Evolutionary conservation across 768 basidiomycete genomes (phyloP), one percentile per base, ranked within the genome.

Genomic region (Xanthoconium stramineum): DNA sequence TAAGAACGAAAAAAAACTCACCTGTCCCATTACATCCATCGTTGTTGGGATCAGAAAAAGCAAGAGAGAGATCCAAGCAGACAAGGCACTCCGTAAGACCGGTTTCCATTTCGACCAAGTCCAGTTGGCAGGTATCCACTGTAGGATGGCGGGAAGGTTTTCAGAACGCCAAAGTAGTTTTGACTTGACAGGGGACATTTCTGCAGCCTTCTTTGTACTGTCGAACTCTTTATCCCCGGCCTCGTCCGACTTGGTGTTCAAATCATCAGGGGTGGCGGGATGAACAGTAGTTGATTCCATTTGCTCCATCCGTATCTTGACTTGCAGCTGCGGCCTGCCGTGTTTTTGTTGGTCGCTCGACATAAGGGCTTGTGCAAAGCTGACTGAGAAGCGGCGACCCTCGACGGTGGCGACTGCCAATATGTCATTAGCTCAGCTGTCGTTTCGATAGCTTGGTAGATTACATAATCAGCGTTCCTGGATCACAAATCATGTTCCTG

Each of bases 81-180:
- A 74, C 39, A 85, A 49, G 13, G 85, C 80, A 58, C 82, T 81
- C 52, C 89, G 81, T 38, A 90, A 72, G 11, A 78, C 81, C 4
- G 85, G 83, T 69, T 86, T 86, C 61, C 84, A 56, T 61, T 81
- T 84, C 17, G 80, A 70, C 79, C 81, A 84, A 0, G 72, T 80
- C 68, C 74, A 79, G 55, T 85, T 88, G 15, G 69, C 72, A 2
- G 77, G 74, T 20, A 88, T 79, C 88, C 88, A 90, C 33, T 69
- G 67, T 36, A 83, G 57, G 50, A 62, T 49, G 20, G 57, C 10
- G 0, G 78, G 79, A 7, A 75, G 55, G 28, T 37, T 61, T 24
- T 58, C 24, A 2, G 28, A 12, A 32, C 11, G 46, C 45, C 33
- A 56, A 8, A 39, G 40, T 4, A 6, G 35, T 47, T 47, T 47